Evolutionary conservation across 2,329 filamentous ascomycete genomes (phyloP), one percentile per base, ranked within the genome.

Genomic region (Nigrospora osmanthi): DNA sequence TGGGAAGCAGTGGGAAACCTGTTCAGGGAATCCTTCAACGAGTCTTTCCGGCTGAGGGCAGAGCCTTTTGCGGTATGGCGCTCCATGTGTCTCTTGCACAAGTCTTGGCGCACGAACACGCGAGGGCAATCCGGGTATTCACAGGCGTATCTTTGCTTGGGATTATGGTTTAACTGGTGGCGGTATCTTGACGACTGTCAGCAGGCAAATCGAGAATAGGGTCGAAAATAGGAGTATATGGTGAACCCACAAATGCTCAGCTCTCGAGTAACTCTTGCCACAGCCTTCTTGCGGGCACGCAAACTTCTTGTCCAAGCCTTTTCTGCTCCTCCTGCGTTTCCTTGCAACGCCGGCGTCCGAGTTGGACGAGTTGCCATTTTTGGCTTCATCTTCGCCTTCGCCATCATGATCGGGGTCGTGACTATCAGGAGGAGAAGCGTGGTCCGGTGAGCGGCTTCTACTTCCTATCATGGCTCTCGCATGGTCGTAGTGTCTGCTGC

Each of bases 251-350:
- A 98, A 72, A 71, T 98, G 93, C 67, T 97, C 93, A 10, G 93
- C 91, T 61, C 93, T 80, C 23, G 91, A 96, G 64, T 98, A 98
- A 61, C 85, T 94, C 73, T 96, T 98, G 35, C 89, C 90, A 58
- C 93, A 98, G 35, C 85, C 88, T 52, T 87, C 83, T 48, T 89
- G 81, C 6, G 85, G 83, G 61, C 93, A 98, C 58, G 87, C 83
- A 52, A 89, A 91, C 58, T 83, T 81, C 68, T 89, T 90, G 62
- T 89, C 86, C 35, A 88, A 68, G 3, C 84, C 85, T 62, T 89
- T 89, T 52, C 86, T 79, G 65, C 85, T 89, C 45, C 85, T 70
- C 53, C 85, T 71, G 47, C 84, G 71, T 65, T 89, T 81, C 45
- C 73, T 71, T 6, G 68, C 66, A 3, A 75, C 73, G 1, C 74